These are phyloP conservation scores for Vigna angularis DNA, from an alignment of 306 rosid species.

Conservation along the genomic window DNA sequence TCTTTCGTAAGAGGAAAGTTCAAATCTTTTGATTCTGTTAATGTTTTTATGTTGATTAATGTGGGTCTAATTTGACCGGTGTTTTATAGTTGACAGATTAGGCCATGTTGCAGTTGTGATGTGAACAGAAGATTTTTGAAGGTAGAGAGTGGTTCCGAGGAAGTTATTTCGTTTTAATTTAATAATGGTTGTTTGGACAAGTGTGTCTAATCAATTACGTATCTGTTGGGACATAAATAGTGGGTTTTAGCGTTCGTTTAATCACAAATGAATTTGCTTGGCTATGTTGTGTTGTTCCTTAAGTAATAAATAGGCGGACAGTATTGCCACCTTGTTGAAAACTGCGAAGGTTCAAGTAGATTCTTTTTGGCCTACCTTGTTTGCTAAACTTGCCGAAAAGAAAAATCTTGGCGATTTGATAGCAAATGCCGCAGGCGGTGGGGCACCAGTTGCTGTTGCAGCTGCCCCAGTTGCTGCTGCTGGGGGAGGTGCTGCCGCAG, in stretches of 20 bases:
- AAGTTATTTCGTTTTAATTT: too few relatives aligned
- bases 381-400: constrained; percentile 85
- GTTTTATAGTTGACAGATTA: neutral
- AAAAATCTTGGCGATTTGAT: constrained; percentile 70
- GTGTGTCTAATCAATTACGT: neutral
- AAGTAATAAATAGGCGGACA: constrained; percentile 64
- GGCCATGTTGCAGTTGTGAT: neutral
- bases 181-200: neutral
- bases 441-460: constrained; percentile 63
- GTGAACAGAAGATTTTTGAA: neutral
- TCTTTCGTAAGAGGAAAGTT: neutral
- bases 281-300: constrained; percentile 39
- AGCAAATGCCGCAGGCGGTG: constrained; percentile 67
- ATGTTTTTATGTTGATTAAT: neutral
- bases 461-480: constrained; percentile 63
- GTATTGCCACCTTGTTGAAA: constrained; percentile 65
- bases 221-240: neutral
- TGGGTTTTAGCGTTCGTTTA: neutral
- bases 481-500: constrained; percentile 52
- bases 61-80: neutral
- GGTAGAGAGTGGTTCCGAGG: too few relatives aligned
- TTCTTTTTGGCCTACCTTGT: constrained; percentile 71
- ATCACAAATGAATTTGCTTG: neutral
- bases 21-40: neutral
- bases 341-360: constrained; percentile 65